Evolutionary conservation across 306 rosid genomes (phyloP).

Genomic region (Cucumis sativus): DNA sequence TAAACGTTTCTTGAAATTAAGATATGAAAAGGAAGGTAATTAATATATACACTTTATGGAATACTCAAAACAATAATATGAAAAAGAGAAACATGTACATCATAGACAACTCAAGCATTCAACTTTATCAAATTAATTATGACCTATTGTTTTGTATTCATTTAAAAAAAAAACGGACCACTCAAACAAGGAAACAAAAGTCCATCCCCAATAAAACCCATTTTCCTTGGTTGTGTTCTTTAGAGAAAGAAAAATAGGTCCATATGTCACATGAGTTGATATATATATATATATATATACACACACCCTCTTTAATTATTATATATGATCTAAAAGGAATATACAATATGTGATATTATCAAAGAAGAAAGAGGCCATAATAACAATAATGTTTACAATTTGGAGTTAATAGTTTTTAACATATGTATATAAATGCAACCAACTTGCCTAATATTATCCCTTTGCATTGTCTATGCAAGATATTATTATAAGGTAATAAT

Average conservation of each 20-base stretch:
- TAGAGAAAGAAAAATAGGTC: background rate
- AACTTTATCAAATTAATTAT: background rate
- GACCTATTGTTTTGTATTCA: background rate
- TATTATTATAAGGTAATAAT: background rate
- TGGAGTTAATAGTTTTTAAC: background rate
- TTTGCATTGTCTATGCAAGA: background rate
- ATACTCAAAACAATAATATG: background rate
- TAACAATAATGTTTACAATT: background rate
- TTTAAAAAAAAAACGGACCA: conserved; percentile 5
- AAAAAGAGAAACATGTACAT: background rate
- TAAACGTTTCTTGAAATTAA: too few species aligned
- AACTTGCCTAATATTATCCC: background rate
- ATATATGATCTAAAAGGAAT: background rate
- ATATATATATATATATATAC: too few species aligned
- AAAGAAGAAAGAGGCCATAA: background rate
- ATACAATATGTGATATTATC: background rate
- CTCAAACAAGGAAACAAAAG: background rate
- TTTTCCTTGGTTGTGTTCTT: background rate
- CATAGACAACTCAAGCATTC: background rate
- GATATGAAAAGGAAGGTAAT: too few species aligned
- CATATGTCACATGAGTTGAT: background rate
- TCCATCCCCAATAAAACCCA: background rate
- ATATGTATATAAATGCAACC: background rate
- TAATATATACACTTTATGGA: too few species aligned
- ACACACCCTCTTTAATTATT: background rate